Conservation (phyloP, 352 stramenopile genomes). For the Saprolegnia diclina region DNA sequence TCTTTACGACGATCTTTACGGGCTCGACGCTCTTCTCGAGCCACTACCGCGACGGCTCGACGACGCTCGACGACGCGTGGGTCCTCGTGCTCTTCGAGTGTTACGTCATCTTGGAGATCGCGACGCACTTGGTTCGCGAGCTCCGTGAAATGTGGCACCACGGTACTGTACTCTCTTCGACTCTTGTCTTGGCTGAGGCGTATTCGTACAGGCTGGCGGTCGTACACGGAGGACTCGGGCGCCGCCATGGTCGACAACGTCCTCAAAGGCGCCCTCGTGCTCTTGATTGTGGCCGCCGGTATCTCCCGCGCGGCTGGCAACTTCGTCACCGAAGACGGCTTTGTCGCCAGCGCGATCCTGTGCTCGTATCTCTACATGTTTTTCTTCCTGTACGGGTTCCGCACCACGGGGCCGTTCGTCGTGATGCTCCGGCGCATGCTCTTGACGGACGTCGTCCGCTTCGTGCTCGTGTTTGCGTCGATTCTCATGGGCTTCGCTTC, state of each 20-base stretch:
- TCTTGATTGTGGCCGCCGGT: conserved; percentile 36
- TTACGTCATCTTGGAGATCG: conserved; percentile 31
- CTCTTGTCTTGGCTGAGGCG: background rate
- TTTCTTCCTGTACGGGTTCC: conserved; percentile 63
- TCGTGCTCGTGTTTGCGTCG: conserved; percentile 50
- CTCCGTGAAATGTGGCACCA: conserved; percentile 44
- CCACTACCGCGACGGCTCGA: conserved; percentile 33
- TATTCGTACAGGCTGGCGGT: conserved; percentile 25
- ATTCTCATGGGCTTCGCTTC: conserved; percentile 52
- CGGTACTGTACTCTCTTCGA: background rate
- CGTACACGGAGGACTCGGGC: conserved; percentile 42
- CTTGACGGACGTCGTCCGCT: conserved; percentile 49
- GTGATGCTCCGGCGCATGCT: conserved; percentile 68
- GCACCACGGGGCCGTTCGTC: conserved; percentile 54
- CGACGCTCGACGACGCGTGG: background rate
- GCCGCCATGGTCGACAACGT: conserved; percentile 51
- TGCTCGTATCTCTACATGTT: conserved; percentile 60
- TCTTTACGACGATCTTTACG: conserved; percentile 46
- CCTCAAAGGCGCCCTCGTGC: conserved; percentile 38
- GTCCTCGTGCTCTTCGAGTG: conserved; percentile 33
- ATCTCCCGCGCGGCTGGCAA: conserved; percentile 28
- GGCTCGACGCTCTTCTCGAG: conserved; percentile 41
- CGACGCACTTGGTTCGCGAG: conserved; percentile 48
- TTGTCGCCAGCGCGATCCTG: conserved; percentile 40
- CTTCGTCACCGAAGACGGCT: conserved; percentile 40